These are phyloP conservation scores for Candida silvatica DNA, from an alignment of 805 yeast genomes.

Conservation along the genomic window DNA sequence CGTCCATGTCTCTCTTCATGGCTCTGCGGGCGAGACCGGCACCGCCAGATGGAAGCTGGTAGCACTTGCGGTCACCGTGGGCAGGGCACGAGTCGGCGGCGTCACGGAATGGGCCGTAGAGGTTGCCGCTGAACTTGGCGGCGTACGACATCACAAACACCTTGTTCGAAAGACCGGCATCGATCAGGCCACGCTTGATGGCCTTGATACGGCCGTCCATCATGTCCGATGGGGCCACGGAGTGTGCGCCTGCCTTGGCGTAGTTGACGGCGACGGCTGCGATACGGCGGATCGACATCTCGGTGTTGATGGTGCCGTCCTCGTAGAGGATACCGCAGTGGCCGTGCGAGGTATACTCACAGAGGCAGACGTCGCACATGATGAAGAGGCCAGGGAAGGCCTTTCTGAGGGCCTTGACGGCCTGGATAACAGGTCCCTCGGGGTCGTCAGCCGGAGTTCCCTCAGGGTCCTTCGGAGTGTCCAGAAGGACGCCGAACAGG, in stretches of 20 bases:
- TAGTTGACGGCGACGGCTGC: slow-evolving; percentile 94
- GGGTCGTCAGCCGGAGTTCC: slow-evolving; percentile 96
- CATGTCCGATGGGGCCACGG: slow-evolving; percentile 97
- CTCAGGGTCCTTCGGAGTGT: slow-evolving; percentile 65
- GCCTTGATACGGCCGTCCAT: slow-evolving; percentile 90
- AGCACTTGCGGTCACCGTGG: slow-evolving; percentile 84
- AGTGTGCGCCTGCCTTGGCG: slow-evolving; percentile 92
- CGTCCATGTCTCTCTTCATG: slow-evolving; percentile 70
- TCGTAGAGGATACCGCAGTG: slow-evolving; percentile 90
- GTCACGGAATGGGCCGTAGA: slow-evolving; percentile 96
- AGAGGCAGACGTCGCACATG: slow-evolving; percentile 91
- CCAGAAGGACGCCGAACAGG: slow-evolving; percentile 84
- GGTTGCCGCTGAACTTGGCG: slow-evolving; percentile 84
- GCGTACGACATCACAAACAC: slow-evolving; percentile 88
- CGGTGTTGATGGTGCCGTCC: slow-evolving; percentile 79
- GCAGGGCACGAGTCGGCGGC: slow-evolving; percentile 92
- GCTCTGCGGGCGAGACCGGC: slow-evolving; percentile 94
- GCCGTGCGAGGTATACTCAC: slow-evolving; percentile 97
- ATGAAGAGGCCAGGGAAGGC: slow-evolving; percentile 78
- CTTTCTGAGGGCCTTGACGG: slow-evolving; percentile 54
- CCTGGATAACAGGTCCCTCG: slow-evolving; percentile 84
- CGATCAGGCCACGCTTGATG: slow-evolving; percentile 77
- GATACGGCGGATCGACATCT: slow-evolving; percentile 64
- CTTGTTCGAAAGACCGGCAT: slow-evolving; percentile 76
- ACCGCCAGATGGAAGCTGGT: slow-evolving; percentile 91